Evolutionary conservation across 495 filamentous ascomycete species (phyloP).

Genomic region (Penicillium simplicissimum): DNA sequence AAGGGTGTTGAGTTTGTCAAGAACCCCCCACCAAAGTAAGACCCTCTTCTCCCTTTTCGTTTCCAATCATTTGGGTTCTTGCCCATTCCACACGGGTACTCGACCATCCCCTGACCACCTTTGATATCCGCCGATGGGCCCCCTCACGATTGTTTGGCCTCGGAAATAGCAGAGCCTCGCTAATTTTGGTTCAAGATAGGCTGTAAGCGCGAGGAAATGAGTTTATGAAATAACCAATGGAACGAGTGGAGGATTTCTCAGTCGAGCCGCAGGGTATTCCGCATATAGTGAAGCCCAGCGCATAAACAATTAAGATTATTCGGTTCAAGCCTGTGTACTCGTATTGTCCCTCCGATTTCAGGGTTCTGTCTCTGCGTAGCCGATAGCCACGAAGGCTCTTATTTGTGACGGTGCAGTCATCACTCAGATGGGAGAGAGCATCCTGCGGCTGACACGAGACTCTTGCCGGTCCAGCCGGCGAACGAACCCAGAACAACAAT

Average conservation of each 20-base stretch:
- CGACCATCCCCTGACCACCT: slow-evolving; percentile 10
- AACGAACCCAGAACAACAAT: neutral
- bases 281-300: slow-evolving; percentile 5
- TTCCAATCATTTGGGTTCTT: neutral
- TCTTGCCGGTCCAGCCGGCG: slow-evolving; percentile 10
- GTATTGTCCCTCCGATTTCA: neutral
- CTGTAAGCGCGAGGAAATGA: slow-evolving; percentile 41
- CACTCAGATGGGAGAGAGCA: neutral
- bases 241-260: slow-evolving; percentile 10
- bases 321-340: neutral
- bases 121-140: slow-evolving; percentile 20
- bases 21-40: slow-evolving; percentile 78
- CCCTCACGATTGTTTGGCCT: slow-evolving; percentile 2
- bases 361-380: neutral
- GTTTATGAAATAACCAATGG: slow-evolving; percentile 32
- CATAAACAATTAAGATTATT: slow-evolving; percentile 9
- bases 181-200: slow-evolving; percentile 51
- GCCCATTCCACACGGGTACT: neutral
- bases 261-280: slow-evolving; percentile 1
- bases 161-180: slow-evolving; percentile 33
- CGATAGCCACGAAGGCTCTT: neutral
- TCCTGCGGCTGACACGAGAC: neutral
- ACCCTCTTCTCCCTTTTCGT: slow-evolving; percentile 25
- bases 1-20: slow-evolving; percentile 90
- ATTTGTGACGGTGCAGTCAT: neutral